A percentile compares a stretch with the other conserved stretches of the same genome.
Evolutionary conservation across 768 basidiomycete species (phyloP).

Genomic region (Asterophora lycoperdoides): DNA sequence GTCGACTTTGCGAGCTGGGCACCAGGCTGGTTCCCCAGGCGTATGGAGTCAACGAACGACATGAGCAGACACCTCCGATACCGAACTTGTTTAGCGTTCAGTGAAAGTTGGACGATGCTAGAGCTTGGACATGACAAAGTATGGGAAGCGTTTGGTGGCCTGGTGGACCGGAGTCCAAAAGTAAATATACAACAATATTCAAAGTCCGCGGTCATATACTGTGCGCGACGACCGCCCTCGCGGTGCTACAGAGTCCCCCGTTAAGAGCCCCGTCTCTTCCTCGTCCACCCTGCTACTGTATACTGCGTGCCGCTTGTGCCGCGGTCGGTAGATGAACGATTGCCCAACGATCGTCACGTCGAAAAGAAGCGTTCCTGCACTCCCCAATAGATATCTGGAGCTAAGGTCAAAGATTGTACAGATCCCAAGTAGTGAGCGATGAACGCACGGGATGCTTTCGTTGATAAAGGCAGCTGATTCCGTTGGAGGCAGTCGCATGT

Average conservation of each 20-base stretch:
- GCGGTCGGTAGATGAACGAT: slow-evolving; percentile 69
- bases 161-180: not conserved
- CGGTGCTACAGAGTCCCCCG: slow-evolving; percentile 35
- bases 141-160: too few relatives aligned
- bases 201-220: slow-evolving; percentile 2
- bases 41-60: slow-evolving; percentile 4
- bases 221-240: slow-evolving; percentile 37
- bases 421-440: not conserved
- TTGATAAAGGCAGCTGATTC: slow-evolving; percentile 62
- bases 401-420: not conserved
- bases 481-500: slow-evolving; percentile 51
- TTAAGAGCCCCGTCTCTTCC: slow-evolving; percentile 47
- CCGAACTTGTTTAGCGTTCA: too few relatives aligned
- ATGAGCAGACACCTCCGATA: not conserved
- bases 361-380: slow-evolving; percentile 89
- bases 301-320: slow-evolving; percentile 34
- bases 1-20: slow-evolving; percentile 27
- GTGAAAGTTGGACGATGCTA: too few relatives aligned
- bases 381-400: slow-evolving; percentile 79
- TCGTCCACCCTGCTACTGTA: slow-evolving; percentile 28
- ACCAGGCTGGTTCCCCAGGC: not conserved
- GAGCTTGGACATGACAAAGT: not conserved
- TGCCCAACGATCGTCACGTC: slow-evolving; percentile 90
- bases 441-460: slow-evolving; percentile 81
- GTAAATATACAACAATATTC: not conserved